phyloP scores from a whole-genome alignment of 1,284 basidiomycete genomes.

The Phlebopus sp. region DNA sequence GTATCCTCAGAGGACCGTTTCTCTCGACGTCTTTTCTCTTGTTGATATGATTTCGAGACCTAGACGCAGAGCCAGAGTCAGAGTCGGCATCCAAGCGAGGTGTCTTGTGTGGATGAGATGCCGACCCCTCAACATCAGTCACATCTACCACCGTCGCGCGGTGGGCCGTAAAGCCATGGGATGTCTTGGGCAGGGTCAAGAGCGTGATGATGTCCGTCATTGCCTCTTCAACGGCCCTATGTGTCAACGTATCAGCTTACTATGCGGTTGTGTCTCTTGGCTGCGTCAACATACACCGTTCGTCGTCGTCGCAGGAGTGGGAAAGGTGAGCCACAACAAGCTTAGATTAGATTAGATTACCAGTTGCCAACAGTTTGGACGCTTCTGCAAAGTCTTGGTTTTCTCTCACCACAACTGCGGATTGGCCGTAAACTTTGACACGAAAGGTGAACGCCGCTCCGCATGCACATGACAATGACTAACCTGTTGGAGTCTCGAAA shows the following conservation, averaged over 20 bases:
- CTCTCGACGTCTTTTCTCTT: conserved; percentile 26
- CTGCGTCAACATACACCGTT: neutral
- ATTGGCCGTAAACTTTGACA: too few relatives aligned
- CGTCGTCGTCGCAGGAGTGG: neutral
- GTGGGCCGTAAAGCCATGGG: conserved; percentile 49
- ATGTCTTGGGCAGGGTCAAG: conserved; percentile 51
- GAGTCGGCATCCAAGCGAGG: conserved; percentile 60
- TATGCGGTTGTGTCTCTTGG: neutral
- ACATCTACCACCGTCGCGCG: conserved; percentile 35
- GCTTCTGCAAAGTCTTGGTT: too few relatives aligned
- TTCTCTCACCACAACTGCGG: neutral
- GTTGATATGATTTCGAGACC: conserved; percentile 37
- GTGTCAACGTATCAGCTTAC: neutral
- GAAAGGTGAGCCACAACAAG: neutral
- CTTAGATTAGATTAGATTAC: neutral
- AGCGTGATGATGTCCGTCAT: conserved; percentile 38
- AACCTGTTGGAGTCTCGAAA: too few relatives aligned
- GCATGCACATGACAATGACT: too few relatives aligned
- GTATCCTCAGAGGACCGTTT: conserved; percentile 41
- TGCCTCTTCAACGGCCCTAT: neutral
- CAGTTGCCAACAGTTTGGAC: too few relatives aligned
- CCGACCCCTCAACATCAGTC: conserved; percentile 36
- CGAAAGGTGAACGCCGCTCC: too few relatives aligned
- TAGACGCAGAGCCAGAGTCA: conserved; percentile 61
- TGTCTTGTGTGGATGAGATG: conserved; percentile 61